A percentile compares a stretch with the other conserved stretches of the same genome.
Conservation (phyloP, 2,329 filamentous ascomycete species). For the Penicillium griseofulvum region DNA sequence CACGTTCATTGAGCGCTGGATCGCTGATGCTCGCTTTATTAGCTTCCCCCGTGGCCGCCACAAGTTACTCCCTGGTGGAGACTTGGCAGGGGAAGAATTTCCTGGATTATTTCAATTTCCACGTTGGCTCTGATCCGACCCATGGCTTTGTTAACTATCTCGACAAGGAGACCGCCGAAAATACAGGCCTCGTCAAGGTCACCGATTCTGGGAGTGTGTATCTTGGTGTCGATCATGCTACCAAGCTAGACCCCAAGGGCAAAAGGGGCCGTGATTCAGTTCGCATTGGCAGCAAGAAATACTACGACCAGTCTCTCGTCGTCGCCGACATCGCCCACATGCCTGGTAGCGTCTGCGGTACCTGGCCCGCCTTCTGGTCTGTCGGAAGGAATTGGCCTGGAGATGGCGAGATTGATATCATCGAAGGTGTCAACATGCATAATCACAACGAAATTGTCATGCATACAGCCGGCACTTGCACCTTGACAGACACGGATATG, state of each 20-base stretch:
- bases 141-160: constrained; percentile 53
- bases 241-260: constrained; percentile 34
- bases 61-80: constrained; percentile 42
- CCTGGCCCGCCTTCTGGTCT: constrained; percentile 53
- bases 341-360: constrained; percentile 49
- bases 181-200: constrained; percentile 36
- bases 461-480: constrained; percentile 49
- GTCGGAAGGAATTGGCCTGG: constrained; percentile 43
- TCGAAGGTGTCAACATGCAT: constrained; percentile 52
- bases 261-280: constrained; percentile 43
- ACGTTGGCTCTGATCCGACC: constrained; percentile 48
- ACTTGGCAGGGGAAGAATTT: constrained; percentile 48
- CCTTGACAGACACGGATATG: constrained; percentile 46
- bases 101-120: constrained; percentile 52
- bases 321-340: constrained; percentile 51
- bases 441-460: constrained; percentile 48
- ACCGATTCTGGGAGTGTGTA: constrained; percentile 39
- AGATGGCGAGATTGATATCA: constrained; percentile 52
- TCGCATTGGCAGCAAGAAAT: constrained; percentile 45
- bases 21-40: constrained; percentile 32
- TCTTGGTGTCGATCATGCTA: constrained; percentile 47
- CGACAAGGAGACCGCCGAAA: constrained; percentile 40
- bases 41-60: constrained; percentile 21
- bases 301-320: constrained; percentile 47
- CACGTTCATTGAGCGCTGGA: constrained; percentile 30